Evolutionary conservation across 169 alveolate genomes (phyloP).

Genomic region (Babesia bovis): DNA sequence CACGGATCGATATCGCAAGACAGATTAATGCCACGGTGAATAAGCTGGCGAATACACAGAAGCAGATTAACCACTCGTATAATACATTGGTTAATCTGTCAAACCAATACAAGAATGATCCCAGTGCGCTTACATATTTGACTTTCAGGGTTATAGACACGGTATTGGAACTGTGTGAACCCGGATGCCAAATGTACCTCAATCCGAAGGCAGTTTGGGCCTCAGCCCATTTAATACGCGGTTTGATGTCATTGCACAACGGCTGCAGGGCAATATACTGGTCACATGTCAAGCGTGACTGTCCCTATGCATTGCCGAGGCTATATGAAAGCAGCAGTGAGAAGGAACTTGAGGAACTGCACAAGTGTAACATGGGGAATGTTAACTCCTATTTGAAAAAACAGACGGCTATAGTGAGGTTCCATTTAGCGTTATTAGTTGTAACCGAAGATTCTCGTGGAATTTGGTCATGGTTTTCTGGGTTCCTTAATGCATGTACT

Average conservation of each 20-base stretch:
- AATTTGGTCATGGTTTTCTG: slow-evolving; percentile 52
- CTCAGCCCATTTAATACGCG: slow-evolving; percentile 50
- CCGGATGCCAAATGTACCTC: slow-evolving; percentile 63
- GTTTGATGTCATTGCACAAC: not conserved
- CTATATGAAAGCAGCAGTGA: slow-evolving; percentile 19
- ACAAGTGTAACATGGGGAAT: slow-evolving; percentile 6
- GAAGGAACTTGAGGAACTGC: slow-evolving; percentile 22
- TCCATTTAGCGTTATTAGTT: slow-evolving; percentile 48
- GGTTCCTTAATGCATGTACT: slow-evolving; percentile 45
- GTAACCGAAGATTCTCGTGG: slow-evolving; percentile 33
- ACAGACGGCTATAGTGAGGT: slow-evolving; percentile 22
- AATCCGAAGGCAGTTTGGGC: slow-evolving; percentile 67
- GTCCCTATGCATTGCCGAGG: slow-evolving; percentile 30
- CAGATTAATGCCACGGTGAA: slow-evolving; percentile 36
- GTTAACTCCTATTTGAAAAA: slow-evolving; percentile 4
- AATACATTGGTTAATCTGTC: slow-evolving; percentile 7
- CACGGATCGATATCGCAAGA: slow-evolving; percentile 34
- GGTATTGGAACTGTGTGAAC: slow-evolving; percentile 54
- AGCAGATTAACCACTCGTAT: slow-evolving; percentile 39
- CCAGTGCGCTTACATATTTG: slow-evolving; percentile 2
- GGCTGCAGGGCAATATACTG: slow-evolving; percentile 12
- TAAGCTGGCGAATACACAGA: slow-evolving; percentile 50
- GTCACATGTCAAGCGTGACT: not conserved
- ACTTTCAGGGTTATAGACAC: slow-evolving; percentile 44
- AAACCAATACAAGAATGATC: slow-evolving; percentile 12